A percentile compares a stretch with the other conserved stretches of the same genome.
These are phyloP conservation scores for Coemansia sp. DNA, from an alignment of 192 early-diverging fungal species.

Conservation along the genomic window DNA sequence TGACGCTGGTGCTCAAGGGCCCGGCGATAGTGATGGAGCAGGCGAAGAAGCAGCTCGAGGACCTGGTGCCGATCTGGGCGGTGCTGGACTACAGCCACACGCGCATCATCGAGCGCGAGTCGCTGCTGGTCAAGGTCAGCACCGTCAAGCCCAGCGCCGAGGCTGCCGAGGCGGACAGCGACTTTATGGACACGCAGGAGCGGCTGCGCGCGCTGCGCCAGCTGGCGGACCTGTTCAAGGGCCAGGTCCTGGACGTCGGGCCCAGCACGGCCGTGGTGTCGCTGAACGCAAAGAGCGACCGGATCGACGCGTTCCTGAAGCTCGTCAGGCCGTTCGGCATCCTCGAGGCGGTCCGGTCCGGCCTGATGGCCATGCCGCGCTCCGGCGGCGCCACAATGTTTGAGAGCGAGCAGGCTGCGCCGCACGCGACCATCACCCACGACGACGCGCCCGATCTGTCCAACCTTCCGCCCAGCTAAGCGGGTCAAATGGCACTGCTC, in stretches of 20 bases:
- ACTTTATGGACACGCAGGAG: conserved; percentile 57
- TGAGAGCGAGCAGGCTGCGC: conserved; percentile 65
- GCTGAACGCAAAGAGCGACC: conserved; percentile 80
- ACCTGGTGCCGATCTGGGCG: conserved; percentile 97
- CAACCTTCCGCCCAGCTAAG: conserved; percentile 90
- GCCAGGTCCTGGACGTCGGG: conserved; percentile 83
- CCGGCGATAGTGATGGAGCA: conserved; percentile 83
- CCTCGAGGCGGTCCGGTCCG: conserved; percentile 89
- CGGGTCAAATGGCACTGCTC: too few species aligned
- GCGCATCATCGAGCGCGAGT: conserved; percentile 86
- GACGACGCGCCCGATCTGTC: conserved; percentile 65
- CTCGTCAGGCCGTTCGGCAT: conserved; percentile 94
- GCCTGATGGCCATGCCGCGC: conserved; percentile 96
- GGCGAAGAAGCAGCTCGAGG: conserved; percentile 91
- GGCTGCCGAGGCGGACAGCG: conserved; percentile 18
- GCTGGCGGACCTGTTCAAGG: conserved; percentile 82
- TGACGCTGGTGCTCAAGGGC: conserved; percentile 95
- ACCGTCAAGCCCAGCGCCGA: conserved; percentile 48
- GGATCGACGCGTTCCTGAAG: conserved; percentile 90
- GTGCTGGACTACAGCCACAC: conserved; percentile 94
- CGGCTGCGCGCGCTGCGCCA: conserved; percentile 80
- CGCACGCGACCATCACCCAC: conserved; percentile 60
- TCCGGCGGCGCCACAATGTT: conserved; percentile 77
- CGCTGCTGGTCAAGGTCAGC: conserved; percentile 91
- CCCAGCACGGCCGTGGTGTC: conserved; percentile 83